Evolutionary conservation across 192 early-diverging fungal genomes (phyloP), one percentile per base, ranked within the genome.

Genomic region (Chytriomyces confervae): DNA sequence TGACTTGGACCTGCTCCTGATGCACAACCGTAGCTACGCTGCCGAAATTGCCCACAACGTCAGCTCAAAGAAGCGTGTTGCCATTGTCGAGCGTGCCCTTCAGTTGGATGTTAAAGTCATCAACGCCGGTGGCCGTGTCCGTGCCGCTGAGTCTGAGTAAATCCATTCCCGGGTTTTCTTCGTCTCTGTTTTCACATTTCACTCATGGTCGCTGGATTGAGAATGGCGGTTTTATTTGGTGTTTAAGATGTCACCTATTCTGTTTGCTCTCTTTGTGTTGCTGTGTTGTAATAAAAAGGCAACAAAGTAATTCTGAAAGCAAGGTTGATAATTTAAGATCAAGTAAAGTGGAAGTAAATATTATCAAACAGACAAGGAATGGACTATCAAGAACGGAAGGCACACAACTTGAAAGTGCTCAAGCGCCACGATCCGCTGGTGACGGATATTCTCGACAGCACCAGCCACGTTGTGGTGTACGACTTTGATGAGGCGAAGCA

Each of bases 31-130:
- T 82, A 92, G 92, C 82, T 99, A 94, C 89, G 95, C 96, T 76
- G 98, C 96, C 79, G 97, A 99, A 90, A 97, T 99, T 79, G 97
- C 95, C 86, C 96, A 97, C 92, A 95, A 93, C 89, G 93, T 99
- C 77, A 92, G 91, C 69, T 93, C 95, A 86, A 92, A 92, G 89
- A 98, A 98, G 89, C 90, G 98, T 73, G 88, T 96, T 65, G 91
- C 85, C 62, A 96, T 99, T 78, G 81, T 98, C 77, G 92, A 95
- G 88, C 93, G 95, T 77, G 98, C 98, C 82, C 90, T 91, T 83
- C 94, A 98, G 89, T 90, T 99, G 69, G 92, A 95, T 89, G 91
- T 99, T 81, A 97, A 96, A 89, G 93, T 99, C 78, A 91, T 91
- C 87, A 99, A 99, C 91, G 92, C 92, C 65, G 90, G 89, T 86